phyloP scores from a whole-genome alignment of 2,329 filamentous ascomycete species.

The Talaromyces sp. region DNA sequence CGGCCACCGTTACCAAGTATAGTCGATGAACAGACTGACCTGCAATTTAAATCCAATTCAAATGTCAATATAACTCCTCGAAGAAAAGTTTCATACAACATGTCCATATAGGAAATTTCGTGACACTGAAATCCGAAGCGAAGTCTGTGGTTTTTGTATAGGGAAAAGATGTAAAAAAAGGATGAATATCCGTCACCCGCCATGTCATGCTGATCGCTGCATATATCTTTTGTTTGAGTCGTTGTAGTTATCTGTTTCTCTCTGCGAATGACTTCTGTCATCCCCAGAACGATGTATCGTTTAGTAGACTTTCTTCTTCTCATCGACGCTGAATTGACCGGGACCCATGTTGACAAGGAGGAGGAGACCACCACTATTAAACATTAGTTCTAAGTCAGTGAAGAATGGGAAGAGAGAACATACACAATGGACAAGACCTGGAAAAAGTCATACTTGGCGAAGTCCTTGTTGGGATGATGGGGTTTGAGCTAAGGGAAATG shows the following conservation, averaged over 20 bases:
- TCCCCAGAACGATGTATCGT: not conserved
- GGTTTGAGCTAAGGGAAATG: conserved; percentile 69
- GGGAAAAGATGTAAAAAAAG: not conserved
- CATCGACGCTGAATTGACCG: conserved; percentile 95
- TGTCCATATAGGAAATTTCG: not conserved
- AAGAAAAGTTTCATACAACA: conserved; percentile 3
- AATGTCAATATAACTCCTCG: conserved; percentile 11
- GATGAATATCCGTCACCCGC: not conserved
- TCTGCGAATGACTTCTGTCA: not conserved
- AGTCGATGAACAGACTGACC: not conserved
- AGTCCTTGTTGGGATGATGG: conserved; percentile 98
- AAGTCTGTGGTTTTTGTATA: not conserved
- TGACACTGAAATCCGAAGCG: not conserved
- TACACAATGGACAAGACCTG: conserved; percentile 97
- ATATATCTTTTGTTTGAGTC: conserved; percentile 5
- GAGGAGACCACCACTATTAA: conserved; percentile 72
- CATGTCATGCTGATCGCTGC: conserved; percentile 7
- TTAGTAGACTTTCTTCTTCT: conserved; percentile 99
- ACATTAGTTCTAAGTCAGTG: conserved; percentile 20
- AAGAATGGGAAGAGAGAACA: conserved; percentile 29
- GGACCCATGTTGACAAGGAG: conserved; percentile 98
- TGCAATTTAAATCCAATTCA: not conserved
- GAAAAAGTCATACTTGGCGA: conserved; percentile 99
- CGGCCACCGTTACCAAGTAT: conserved; percentile 5
- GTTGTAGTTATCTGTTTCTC: not conserved